Base-by-base conservation (phyloP, 208 protist species). In the Acanthamoeba lenticulata region DNA sequence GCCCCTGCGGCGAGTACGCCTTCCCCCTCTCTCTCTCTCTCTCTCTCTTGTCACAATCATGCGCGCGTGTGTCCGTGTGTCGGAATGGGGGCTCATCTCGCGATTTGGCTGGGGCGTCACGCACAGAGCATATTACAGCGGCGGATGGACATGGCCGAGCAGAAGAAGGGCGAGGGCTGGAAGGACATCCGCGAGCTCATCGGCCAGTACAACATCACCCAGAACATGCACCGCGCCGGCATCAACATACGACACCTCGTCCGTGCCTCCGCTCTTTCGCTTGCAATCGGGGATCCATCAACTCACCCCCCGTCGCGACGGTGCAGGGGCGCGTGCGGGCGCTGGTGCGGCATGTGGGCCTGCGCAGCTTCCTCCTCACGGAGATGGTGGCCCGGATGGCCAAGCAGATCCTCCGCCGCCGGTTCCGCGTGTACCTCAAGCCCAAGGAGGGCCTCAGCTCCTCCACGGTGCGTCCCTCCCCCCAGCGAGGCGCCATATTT, bases 311-410 rank as follows among this genome's bases (percentile, higher is more conserved):
- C 21, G 52, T 57, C 52, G 52, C 27, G 17, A 3, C 27, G 52
- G 52, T 32, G 34, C 19, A 89, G 79, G 79, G 79, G 17, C 79
- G 86, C 32, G 86, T 92, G 36, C 47, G 86, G 21, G 86, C 86
- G 29, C 44, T 92, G 15, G 86, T 92, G 52, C 34, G 55, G 2
- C 57, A 92, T 52, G 32, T 32, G 36, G 86, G 86, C 24, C 13
- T 92, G 9, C 86, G 86, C 15, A 92, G 44, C n/a, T 92, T 52
- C 27, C 86, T 92, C 13, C 38, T 92, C 11, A 92, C 86, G 15
- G 86, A 92, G 42, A 92, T 92, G 40, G 86, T 72, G 1, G 86
- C 86, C 13, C 86, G 86, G 11, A 67, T 92, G 86, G 86, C 86
- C 5, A 92, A 92, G 57, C 34, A 74, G 47, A 92, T 92, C 38